Evolutionary conservation across 2,329 filamentous ascomycete species (phyloP).

Genomic region (Aureobasidium lini): DNA sequence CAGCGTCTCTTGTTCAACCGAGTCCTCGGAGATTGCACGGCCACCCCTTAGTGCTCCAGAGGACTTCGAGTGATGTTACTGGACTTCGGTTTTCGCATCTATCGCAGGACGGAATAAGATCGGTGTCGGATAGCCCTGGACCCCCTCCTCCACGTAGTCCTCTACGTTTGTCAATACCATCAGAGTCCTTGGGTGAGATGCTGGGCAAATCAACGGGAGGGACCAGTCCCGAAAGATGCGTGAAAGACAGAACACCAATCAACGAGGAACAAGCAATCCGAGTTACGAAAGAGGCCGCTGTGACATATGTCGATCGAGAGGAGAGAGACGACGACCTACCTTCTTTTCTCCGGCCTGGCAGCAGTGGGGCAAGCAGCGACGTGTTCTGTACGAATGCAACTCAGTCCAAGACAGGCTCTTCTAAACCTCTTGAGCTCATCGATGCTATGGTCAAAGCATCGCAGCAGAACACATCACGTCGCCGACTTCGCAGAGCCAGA

Average conservation of each 20-base stretch:
- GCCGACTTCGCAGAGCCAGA: conserved; percentile 13
- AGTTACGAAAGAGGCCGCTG: conserved; percentile 8
- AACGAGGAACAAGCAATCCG: conserved; percentile 1
- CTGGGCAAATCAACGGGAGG: not conserved
- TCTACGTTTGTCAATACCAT: conserved; percentile 18
- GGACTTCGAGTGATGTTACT: conserved; percentile 25
- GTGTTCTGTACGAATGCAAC: conserved; percentile 13
- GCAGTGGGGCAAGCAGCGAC: conserved; percentile 5
- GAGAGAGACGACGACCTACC: conserved; percentile 1
- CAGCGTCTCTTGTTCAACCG: not conserved
- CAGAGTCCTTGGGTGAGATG: conserved; percentile 4
- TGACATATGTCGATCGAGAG: conserved; percentile 1
- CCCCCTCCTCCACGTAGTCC: conserved; percentile 29
- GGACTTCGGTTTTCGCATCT: conserved; percentile 17
- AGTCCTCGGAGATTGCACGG: conserved; percentile 24
- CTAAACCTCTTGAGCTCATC: conserved; percentile 13
- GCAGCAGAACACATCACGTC: conserved; percentile 11
- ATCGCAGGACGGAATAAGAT: conserved; percentile 14
- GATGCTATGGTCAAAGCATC: conserved; percentile 16
- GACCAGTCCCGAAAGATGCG: not conserved
- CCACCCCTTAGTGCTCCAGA: conserved; percentile 24
- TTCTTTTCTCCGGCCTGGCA: not conserved
- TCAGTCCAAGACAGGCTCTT: conserved; percentile 2
- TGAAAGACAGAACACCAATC: not conserved
- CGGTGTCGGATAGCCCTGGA: conserved; percentile 26